Conservation (phyloP, 176 grass and related monocot species). For the Aegilops longissima region DNA sequence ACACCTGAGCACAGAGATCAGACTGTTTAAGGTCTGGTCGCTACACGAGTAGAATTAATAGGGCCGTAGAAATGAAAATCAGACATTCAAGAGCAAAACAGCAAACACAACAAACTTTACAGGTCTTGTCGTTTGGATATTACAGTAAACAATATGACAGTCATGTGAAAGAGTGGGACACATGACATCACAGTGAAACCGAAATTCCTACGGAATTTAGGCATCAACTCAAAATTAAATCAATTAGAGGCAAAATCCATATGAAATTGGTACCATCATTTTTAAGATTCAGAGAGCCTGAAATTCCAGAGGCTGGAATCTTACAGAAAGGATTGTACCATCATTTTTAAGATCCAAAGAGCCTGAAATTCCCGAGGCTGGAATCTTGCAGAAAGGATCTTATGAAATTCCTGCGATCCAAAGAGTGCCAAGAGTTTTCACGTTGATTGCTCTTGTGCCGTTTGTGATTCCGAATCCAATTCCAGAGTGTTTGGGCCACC, state of each 20-base stretch:
- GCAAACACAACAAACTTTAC: not conserved
- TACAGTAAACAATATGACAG: not conserved
- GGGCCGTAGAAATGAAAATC: not conserved
- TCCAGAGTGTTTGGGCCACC: not conserved
- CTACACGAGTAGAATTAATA: not conserved
- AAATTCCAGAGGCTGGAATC: not conserved
- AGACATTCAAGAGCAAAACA: not conserved
- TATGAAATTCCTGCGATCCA: not conserved
- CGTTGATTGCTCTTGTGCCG: not conserved
- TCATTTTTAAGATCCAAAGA: no score
- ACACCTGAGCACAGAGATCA: no score
- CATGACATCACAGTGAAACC: not conserved
- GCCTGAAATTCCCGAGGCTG: not conserved
- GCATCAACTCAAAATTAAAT: not conserved
- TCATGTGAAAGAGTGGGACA: not conserved
- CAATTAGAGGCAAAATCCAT: no score
- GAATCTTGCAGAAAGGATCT: not conserved
- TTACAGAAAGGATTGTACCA: not conserved
- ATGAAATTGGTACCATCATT: no score
- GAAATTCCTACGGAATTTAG: not conserved
- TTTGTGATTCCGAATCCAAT: not conserved
- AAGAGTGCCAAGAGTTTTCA: not conserved
- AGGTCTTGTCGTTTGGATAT: not conserved
- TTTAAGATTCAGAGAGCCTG: no score
- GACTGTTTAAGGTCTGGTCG: no score